Evolutionary conservation across 805 yeast genomes (phyloP).

Genomic region (Saccharomycopsis synnaedendra): DNA sequence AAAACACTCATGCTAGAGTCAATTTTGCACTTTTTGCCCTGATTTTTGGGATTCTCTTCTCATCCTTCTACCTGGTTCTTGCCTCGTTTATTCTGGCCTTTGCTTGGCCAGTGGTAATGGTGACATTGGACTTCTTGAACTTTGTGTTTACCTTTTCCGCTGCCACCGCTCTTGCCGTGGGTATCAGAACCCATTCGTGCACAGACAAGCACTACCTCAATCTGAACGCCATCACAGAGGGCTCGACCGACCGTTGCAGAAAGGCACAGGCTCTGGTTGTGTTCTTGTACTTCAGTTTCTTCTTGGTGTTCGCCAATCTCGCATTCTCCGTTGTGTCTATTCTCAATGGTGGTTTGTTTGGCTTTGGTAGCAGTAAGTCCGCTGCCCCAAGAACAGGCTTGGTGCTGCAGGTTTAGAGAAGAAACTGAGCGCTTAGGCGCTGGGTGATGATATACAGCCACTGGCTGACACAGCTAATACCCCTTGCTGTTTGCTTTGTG

Average conservation of each 20-base stretch:
- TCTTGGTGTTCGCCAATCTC: constrained; percentile 57
- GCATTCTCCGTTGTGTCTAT: constrained; percentile 39
- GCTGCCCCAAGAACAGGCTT: constrained; percentile 6
- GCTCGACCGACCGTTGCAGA: constrained; percentile 80
- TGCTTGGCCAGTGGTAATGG: constrained; percentile 79
- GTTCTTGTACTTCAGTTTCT: constrained; percentile 77
- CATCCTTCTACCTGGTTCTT: constrained; percentile 64
- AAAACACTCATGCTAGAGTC: constrained; percentile 55
- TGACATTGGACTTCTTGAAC: constrained; percentile 75
- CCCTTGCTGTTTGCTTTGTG: too few species aligned
- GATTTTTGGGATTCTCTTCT: constrained; percentile 74
- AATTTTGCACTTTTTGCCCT: constrained; percentile 83
- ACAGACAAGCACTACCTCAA: constrained; percentile 51
- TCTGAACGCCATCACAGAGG: constrained; percentile 61
- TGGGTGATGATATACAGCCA: too few species aligned
- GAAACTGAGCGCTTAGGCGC: too few species aligned
- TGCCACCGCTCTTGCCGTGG: constrained; percentile 90
- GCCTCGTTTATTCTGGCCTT: constrained; percentile 71
- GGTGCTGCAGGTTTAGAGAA: constrained; percentile 11
- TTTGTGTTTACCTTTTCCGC: constrained; percentile 88
- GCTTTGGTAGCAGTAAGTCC: constrained; percentile 21
- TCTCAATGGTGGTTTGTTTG: constrained; percentile 46
- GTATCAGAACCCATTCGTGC: constrained; percentile 81
- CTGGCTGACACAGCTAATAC: too few species aligned
- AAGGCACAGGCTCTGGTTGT: constrained; percentile 81